Conservation (phyloP, 345 rosid genomes). For the Eucalyptus erythrocorys region DNA sequence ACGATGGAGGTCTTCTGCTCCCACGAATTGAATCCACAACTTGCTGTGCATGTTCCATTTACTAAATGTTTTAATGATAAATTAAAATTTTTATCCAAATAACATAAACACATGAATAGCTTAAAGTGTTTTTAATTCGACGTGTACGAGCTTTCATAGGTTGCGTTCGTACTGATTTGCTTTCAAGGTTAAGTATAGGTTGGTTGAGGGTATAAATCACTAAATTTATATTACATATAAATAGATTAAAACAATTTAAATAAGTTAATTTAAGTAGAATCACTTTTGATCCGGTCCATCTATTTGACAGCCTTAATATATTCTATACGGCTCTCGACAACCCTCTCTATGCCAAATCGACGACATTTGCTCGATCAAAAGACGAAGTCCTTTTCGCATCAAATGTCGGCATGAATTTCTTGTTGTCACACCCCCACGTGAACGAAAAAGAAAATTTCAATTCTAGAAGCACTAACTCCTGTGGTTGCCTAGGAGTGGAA, state of each 20-base stretch:
- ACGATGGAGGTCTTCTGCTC: not conserved
- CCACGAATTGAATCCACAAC: not conserved
- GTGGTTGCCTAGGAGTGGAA: too few relatives aligned
- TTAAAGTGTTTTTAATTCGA: not conserved
- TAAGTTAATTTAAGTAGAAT: too few relatives aligned
- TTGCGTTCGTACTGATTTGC: fast-evolving
- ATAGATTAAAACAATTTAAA: not conserved
- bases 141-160: not conserved
- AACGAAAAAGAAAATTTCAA: not conserved
- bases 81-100: not conserved
- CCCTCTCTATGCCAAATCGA: not conserved
- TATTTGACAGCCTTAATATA: too few relatives aligned
- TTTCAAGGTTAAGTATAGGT: fast-evolving
- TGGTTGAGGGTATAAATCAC: fast-evolving
- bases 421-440: not conserved
- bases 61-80: not conserved
- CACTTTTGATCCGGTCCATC: too few relatives aligned
- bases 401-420: not conserved
- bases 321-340: fast-evolving
- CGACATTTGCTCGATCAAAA: not conserved
- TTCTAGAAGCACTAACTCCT: not conserved
- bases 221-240: not conserved
- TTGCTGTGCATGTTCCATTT: not conserved
- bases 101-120: not conserved
- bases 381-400: not conserved